phyloP scores from a whole-genome alignment of 176 grass and related monocot species.

The Aegilops bicornis region DNA sequence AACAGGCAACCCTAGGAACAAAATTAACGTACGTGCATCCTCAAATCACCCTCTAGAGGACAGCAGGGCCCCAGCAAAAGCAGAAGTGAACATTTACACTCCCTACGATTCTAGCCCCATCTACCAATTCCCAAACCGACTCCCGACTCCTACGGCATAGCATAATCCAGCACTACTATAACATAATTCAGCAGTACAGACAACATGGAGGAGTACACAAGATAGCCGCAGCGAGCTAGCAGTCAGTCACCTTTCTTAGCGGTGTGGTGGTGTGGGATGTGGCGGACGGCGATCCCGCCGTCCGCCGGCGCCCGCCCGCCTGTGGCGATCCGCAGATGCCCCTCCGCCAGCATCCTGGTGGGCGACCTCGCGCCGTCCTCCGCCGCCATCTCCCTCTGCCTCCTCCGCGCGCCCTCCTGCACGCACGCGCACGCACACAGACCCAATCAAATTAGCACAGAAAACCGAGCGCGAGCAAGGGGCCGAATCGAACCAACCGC shows the following conservation, averaged over 20 bases:
- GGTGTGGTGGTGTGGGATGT: slow-evolving; percentile 54
- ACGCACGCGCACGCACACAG: not conserved
- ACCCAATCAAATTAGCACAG: slow-evolving; percentile 11
- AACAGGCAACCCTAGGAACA: not conserved
- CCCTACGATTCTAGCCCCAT: not conserved
- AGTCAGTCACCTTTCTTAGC: slow-evolving; percentile 43
- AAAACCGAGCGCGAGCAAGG: not conserved
- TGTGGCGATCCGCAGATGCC: slow-evolving; percentile 54
- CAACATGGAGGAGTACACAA: not conserved
- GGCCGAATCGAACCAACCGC: too few relatives aligned
- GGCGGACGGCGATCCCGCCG: slow-evolving; percentile 63
- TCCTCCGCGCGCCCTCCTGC: slow-evolving; percentile 28
- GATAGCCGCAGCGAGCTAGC: not conserved
- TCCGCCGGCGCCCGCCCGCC: slow-evolving; percentile 48
- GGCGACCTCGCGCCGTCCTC: slow-evolving; percentile 53
- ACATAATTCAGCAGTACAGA: not conserved
- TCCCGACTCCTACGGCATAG: not conserved
- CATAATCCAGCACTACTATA: not conserved
- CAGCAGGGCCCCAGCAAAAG: not conserved
- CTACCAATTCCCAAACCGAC: not conserved
- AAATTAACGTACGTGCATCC: not conserved
- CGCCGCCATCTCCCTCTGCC: slow-evolving; percentile 50
- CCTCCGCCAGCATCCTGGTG: slow-evolving; percentile 63
- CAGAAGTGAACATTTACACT: not conserved
- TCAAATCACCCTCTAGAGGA: not conserved